A percentile compares a stretch with the other conserved stretches of the same genome.
phyloP scores from a whole-genome alignment of 257 asterid species.

The Solanum sejunctum region DNA sequence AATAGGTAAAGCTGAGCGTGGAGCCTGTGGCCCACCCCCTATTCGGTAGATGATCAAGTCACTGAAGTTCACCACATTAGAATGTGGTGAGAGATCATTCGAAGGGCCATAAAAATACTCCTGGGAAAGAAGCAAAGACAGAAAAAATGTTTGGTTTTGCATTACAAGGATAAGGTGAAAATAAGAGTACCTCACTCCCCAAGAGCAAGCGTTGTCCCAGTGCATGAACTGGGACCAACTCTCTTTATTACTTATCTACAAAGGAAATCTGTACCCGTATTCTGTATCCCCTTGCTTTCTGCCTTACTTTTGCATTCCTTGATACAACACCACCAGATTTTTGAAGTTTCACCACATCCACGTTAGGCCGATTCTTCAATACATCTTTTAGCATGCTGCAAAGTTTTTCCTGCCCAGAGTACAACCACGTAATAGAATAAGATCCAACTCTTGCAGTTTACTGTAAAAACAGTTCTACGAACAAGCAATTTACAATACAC shows the following conservation, averaged over 20 bases:
- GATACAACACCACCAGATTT: slow-evolving; percentile 98
- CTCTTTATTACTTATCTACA: background rate
- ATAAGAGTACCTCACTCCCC: background rate
- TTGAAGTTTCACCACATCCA: slow-evolving; percentile 97
- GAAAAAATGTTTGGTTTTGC: background rate
- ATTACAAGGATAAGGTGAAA: background rate
- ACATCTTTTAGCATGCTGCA: slow-evolving; percentile 97
- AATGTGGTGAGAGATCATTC: slow-evolving; percentile 94
- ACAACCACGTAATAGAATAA: background rate
- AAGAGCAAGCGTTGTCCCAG: background rate
- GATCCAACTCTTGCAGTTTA: background rate
- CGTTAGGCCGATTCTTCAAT: slow-evolving; percentile 54
- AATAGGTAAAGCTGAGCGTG: slow-evolving; percentile 94
- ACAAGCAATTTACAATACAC: background rate
- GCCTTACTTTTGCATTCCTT: slow-evolving; percentile 88
- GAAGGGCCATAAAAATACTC: slow-evolving; percentile 89
- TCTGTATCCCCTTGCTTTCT: slow-evolving; percentile 64
- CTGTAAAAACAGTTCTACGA: background rate
- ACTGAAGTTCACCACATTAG: slow-evolving; percentile 58
- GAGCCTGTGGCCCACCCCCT: slow-evolving; percentile 98
- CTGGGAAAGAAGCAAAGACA: slow-evolving; percentile 22
- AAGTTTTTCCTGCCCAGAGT: slow-evolving; percentile 67
- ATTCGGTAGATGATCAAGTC: slow-evolving; percentile 66
- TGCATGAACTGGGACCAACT: background rate
- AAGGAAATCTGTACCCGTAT: slow-evolving; percentile 54